A percentile compares a stretch with the other conserved stretches of the same genome.
Evolutionary conservation across 2,329 filamentous ascomycete species (phyloP).

Genomic region (Ambrosiella cleistominuta): DNA sequence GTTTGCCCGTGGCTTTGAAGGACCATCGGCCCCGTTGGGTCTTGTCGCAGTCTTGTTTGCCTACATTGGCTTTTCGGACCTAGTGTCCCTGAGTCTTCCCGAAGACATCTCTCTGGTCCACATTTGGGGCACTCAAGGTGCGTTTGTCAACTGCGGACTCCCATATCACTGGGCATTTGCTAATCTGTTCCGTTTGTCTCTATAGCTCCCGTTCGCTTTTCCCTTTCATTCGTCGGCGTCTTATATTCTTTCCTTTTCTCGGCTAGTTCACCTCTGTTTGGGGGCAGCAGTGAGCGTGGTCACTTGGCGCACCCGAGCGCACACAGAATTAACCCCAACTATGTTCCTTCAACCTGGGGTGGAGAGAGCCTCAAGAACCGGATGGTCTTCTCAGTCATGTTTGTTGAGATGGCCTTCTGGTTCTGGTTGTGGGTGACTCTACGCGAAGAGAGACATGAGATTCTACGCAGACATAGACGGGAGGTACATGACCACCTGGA

Average conservation of each 20-base stretch:
- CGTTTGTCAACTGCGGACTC: slow-evolving; percentile 20
- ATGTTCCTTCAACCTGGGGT: slow-evolving; percentile 28
- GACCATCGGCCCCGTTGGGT: slow-evolving; percentile 51
- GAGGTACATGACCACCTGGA: slow-evolving; percentile 9
- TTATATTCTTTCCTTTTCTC: slow-evolving; percentile 49
- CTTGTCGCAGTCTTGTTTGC: slow-evolving; percentile 53
- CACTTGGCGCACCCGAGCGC: slow-evolving; percentile 22
- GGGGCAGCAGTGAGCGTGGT: slow-evolving; percentile 17
- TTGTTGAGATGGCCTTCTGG: slow-evolving; percentile 70
- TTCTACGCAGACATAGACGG: slow-evolving; percentile 21
- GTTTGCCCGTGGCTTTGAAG: slow-evolving; percentile 47
- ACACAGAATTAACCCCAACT: slow-evolving; percentile 20
- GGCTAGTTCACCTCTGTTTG: slow-evolving; percentile 31
- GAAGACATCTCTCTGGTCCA: slow-evolving; percentile 46
- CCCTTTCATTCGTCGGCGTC: slow-evolving; percentile 42
- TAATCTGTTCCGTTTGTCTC: background rate
- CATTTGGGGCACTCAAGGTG: slow-evolving; percentile 50
- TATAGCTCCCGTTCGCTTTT: slow-evolving; percentile 44
- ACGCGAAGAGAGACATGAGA: slow-evolving; percentile 40
- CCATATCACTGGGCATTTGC: background rate
- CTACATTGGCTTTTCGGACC: slow-evolving; percentile 42
- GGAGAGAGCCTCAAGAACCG: slow-evolving; percentile 64
- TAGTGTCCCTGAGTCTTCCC: slow-evolving; percentile 49
- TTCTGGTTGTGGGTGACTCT: slow-evolving; percentile 68
- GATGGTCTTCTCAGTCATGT: slow-evolving; percentile 67